Percentiles rank a stretch among this genome's conserved stretches.
Conservation (phyloP, 228 moss, liverwort and hornwort genomes). For the Sphagnum fallax region DNA sequence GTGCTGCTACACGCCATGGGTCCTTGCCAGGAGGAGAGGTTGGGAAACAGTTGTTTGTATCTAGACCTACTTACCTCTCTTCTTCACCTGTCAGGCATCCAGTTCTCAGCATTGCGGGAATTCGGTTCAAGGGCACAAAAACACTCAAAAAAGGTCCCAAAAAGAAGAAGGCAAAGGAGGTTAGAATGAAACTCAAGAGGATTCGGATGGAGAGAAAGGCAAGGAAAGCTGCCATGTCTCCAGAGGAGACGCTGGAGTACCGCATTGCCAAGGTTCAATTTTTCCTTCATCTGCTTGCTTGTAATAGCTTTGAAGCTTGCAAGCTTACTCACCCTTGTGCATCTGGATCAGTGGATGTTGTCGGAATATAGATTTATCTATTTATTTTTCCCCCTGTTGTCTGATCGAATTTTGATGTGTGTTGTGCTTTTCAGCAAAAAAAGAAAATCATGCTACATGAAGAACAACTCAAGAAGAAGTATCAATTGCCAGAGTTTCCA, state of each 20-base stretch:
- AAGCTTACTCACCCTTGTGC: not conserved
- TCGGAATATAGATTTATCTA: not conserved
- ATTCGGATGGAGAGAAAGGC: slow-evolving; percentile 50
- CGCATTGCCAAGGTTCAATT: slow-evolving; percentile 52
- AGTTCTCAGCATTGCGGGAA: slow-evolving; percentile 41
- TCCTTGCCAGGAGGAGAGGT: slow-evolving; percentile 15
- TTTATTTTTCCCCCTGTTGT: not conserved
- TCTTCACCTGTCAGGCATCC: slow-evolving; percentile 21
- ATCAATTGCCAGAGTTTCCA: slow-evolving; percentile 46
- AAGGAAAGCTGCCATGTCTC: slow-evolving; percentile 78
- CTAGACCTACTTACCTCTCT: slow-evolving; percentile 23
- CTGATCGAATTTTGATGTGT: not conserved
- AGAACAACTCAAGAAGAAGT: slow-evolving; percentile 55
- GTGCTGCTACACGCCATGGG: slow-evolving; percentile 10
- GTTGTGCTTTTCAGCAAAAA: slow-evolving; percentile 21
- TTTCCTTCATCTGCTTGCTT: not conserved
- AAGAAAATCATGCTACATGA: slow-evolving; percentile 43
- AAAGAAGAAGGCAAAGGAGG: slow-evolving; percentile 71
- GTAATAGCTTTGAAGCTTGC: not conserved
- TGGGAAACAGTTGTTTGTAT: slow-evolving; percentile 25
- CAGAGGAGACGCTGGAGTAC: slow-evolving; percentile 65
- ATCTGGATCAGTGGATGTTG: not conserved
- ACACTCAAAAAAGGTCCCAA: slow-evolving; percentile 20
- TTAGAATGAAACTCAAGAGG: slow-evolving; percentile 64
- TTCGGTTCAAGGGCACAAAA: slow-evolving; percentile 69